These are phyloP conservation scores for Citrus sp. DNA, from an alignment of 345 rosid species.

Conservation along the genomic window DNA sequence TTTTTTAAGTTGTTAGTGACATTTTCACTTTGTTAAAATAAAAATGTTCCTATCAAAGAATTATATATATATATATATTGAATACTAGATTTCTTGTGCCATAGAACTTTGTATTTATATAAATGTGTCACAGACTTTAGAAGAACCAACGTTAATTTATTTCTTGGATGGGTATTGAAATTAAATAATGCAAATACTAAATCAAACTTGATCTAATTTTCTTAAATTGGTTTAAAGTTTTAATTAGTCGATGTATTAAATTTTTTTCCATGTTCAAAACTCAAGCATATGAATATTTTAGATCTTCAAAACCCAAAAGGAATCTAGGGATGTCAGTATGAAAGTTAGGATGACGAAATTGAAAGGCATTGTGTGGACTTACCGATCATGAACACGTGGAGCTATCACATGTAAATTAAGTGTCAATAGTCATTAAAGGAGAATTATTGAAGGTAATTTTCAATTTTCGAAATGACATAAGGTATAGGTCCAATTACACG, in stretches of 20 bases:
- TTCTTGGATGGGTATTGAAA: too few species aligned
- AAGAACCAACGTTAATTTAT: not conserved
- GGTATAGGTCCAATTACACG: not conserved
- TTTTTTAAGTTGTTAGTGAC: too few species aligned
- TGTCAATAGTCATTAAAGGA: not conserved
- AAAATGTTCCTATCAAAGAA: too few species aligned
- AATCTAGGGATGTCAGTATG: not conserved
- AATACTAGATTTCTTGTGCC: too few species aligned
- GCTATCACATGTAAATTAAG: not conserved
- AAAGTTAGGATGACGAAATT: not conserved
- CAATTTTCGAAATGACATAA: not conserved
- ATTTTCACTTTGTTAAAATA: too few species aligned
- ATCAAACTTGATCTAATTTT: not conserved
- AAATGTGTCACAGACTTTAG: not conserved
- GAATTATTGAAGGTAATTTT: constrained; percentile 5
- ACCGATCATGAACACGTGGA: not conserved
- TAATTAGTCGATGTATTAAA: not conserved
- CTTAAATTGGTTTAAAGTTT: not conserved
- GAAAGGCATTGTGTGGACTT: not conserved
- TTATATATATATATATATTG: too few species aligned
- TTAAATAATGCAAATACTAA: not conserved
- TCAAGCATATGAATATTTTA: not conserved
- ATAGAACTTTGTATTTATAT: too few species aligned
- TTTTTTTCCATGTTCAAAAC: not conserved
- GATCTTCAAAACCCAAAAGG: not conserved